Percentiles rank a stretch among this genome's conserved stretches.
Evolutionary conservation across 768 basidiomycete genomes (phyloP).

Genomic region (Psilocybe tampanensis): DNA sequence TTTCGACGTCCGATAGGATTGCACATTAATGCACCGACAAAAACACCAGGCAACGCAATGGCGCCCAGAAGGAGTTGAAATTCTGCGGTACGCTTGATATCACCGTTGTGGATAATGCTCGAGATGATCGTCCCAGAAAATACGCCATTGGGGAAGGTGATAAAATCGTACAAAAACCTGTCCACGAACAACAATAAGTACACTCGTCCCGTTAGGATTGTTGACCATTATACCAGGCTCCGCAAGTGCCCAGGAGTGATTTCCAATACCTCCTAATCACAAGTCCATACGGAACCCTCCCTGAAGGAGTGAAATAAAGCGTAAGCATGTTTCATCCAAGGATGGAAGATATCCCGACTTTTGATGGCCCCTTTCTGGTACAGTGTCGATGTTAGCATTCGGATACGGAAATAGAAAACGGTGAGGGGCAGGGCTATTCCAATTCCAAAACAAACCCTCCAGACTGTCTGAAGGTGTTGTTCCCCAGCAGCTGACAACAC

Average conservation of each 20-base stretch:
- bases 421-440: constrained; percentile 64
- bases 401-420: constrained; percentile 72
- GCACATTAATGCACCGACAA: constrained; percentile 44
- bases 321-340: background rate
- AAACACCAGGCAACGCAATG: constrained; percentile 64
- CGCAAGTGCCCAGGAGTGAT: constrained; percentile 68
- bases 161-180: constrained; percentile 76
- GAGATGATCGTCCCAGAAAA: constrained; percentile 72
- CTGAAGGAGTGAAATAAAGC: constrained; percentile 28
- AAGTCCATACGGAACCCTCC: constrained; percentile 60
- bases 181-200: constrained; percentile 1
- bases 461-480: constrained; percentile 61
- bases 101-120: constrained; percentile 56
- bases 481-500: constrained; percentile 68
- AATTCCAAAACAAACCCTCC: constrained; percentile 69
- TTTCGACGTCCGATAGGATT: constrained; percentile 57
- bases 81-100: constrained; percentile 63
- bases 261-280: constrained; percentile 69
- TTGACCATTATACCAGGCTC: constrained; percentile 54
- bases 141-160: constrained; percentile 73
- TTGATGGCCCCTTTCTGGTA: constrained; percentile 69
- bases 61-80: constrained; percentile 68
- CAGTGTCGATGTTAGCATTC: constrained; percentile 70
- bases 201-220: background rate
- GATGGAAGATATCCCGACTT: constrained; percentile 37